Base-by-base conservation (phyloP, 371 early-diverging fungal species). In the Actinomucor elegans region DNA sequence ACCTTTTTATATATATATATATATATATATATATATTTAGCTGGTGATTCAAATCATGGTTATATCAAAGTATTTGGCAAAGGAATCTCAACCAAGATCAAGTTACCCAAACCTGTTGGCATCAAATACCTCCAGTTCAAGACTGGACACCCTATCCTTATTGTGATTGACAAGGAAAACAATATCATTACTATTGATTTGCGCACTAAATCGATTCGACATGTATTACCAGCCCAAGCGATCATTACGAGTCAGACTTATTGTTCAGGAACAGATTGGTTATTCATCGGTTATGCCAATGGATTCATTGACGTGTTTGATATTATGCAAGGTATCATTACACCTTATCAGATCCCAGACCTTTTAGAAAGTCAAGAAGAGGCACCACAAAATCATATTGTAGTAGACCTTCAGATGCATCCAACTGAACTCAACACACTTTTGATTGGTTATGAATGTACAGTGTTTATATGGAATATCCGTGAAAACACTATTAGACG, bases 301-400 rank as follows among this genome's bases (percentile, higher is more conserved):
- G 84, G 84, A 7, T 69, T 61, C 40, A 56, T 81, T 5, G 80
- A 80, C 46, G 75, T 80, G 2, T 80, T 80, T 61, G 81, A 84
- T 60, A 69, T 79, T 15, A 68, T 67, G 21, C 54, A 64, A 14
- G 82, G 82, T 20, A 61, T 40, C 29, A 50, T 77, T 9, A 45
- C 68, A 6, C 61, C 73, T 9, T 79, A 78, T 41, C 73, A 69
- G 33, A 77, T 81, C 14, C 81, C 79, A 21, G 68, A 81, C 45
- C 41, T 81, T n/a, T 4, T 51, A 28, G 47, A 55, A 18, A 45
- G 36, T 11, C 50, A 48, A 24, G 37, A 47, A 9, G 33, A 46
- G 2, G 7, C 27, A 29, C 1, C 20, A 5, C 38, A 46, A 1
- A 46, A 32, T 14, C 54, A 59, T 38, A 47, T 80, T 10, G 75